Conservation (phyloP, 768 basidiomycete species). For the Scleroderma bovista region DNA sequence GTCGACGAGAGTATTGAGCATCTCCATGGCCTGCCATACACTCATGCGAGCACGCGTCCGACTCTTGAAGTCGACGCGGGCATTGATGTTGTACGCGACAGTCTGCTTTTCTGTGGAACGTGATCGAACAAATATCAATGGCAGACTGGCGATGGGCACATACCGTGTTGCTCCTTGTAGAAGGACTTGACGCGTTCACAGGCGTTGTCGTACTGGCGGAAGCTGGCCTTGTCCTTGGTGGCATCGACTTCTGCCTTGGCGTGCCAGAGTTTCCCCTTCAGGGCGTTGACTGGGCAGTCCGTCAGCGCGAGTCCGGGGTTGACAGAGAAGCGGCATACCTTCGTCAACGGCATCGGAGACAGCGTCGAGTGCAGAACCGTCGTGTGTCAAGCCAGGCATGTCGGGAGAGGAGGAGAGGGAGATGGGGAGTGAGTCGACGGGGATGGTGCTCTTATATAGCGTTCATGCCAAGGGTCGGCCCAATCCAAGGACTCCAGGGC, state of each 20-base stretch:
- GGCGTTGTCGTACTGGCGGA: conserved; percentile 69
- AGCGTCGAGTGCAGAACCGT: conserved; percentile 34
- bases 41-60: conserved; percentile 70
- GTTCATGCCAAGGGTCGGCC: too few relatives aligned
- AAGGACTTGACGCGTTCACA: conserved; percentile 75
- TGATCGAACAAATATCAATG: not conserved
- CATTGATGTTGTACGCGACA: conserved; percentile 74
- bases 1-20: conserved; percentile 81
- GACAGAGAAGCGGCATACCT: conserved; percentile 30
- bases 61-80: conserved; percentile 68
- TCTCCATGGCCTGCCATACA: conserved; percentile 83
- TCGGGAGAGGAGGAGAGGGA: not conserved
- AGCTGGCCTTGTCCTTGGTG: conserved; percentile 56
- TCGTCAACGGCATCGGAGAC: conserved; percentile 46
- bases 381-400: conserved; percentile 23
- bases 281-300: conserved; percentile 51
- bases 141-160: conserved; percentile 3
- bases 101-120: conserved; percentile 74
- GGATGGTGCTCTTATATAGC: not conserved
- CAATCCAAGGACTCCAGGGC: too few relatives aligned
- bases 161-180: conserved; percentile 77
- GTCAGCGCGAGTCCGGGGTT: not conserved
- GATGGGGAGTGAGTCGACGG: not conserved
- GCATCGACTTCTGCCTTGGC: conserved; percentile 18
- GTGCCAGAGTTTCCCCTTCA: conserved; percentile 41